Evolutionary conservation across 164 flowering plant species (phyloP).

Genomic region (Piper betle): DNA sequence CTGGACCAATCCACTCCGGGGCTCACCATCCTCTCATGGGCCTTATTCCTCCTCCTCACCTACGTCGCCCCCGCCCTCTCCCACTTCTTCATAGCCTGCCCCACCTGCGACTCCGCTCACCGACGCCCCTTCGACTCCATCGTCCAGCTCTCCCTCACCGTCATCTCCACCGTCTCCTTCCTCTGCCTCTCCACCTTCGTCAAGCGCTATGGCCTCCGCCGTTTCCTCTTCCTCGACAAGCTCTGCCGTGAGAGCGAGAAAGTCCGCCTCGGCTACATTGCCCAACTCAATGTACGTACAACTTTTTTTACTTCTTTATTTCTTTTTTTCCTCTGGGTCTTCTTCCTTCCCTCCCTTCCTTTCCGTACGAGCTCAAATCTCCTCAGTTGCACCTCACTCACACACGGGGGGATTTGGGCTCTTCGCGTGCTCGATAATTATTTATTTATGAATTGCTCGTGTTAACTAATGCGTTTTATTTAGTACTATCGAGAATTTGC

Average conservation of each 20-base stretch:
- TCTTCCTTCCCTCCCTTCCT: neutral
- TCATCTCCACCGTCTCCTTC: slow-evolving; percentile 56
- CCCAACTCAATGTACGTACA: slow-evolving; percentile 57
- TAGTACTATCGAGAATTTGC: too few species aligned
- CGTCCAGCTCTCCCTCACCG: slow-evolving; percentile 59
- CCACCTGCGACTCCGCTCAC: slow-evolving; percentile 45
- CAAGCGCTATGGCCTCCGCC: slow-evolving; percentile 48
- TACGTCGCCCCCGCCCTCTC: slow-evolving; percentile 50
- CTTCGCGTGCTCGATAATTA: too few species aligned
- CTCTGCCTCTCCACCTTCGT: slow-evolving; percentile 51
- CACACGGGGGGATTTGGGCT: too few species aligned
- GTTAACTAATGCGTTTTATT: too few species aligned
- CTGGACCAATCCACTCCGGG: slow-evolving; percentile 57
- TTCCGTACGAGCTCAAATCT: too few species aligned
- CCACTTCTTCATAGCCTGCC: slow-evolving; percentile 59
- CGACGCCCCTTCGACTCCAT: slow-evolving; percentile 51
- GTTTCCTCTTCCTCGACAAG: slow-evolving; percentile 81
- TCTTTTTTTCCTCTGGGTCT: neutral
- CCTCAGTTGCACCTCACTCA: too few species aligned
- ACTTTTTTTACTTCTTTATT: neutral
- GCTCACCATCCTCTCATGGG: slow-evolving; percentile 51
- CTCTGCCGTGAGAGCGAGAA: slow-evolving; percentile 68
- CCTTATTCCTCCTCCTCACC: slow-evolving; percentile 41
- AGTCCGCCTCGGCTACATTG: slow-evolving; percentile 48
- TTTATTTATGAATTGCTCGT: too few species aligned